phyloP scores from a whole-genome alignment of 1,284 basidiomycete species.

The Ceratobasidium sp. region DNA sequence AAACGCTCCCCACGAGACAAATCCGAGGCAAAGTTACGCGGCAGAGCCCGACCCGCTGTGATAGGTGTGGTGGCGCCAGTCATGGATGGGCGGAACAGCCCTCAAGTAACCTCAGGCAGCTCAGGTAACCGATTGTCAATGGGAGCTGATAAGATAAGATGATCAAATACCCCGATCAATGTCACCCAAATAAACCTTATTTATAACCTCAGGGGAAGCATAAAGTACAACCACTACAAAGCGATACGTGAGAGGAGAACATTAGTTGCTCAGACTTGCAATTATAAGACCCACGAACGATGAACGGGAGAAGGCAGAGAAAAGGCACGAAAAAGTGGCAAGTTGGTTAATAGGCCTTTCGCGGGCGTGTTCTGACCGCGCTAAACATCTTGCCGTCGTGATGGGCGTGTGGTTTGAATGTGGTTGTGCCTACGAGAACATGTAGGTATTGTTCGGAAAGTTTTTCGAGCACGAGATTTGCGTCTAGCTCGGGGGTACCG shows the following conservation, averaged over 20 bases:
- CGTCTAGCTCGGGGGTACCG: conserved; percentile 17
- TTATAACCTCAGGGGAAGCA: background rate
- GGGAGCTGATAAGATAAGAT: too few relatives aligned
- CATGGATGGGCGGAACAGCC: too few relatives aligned
- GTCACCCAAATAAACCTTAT: background rate
- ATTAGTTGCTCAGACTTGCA: background rate
- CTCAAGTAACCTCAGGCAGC: too few relatives aligned
- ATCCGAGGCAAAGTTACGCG: too few relatives aligned
- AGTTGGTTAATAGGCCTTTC: background rate
- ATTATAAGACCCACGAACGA: background rate
- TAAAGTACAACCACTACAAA: conserved; percentile 3
- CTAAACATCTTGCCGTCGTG: conserved; percentile 14
- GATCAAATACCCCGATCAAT: background rate
- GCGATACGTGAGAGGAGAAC: background rate
- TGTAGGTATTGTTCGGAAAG: conserved; percentile 25
- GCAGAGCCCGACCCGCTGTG: too few relatives aligned
- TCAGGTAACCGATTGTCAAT: too few relatives aligned
- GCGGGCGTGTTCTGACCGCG: background rate
- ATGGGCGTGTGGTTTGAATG: background rate
- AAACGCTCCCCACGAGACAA: too few relatives aligned
- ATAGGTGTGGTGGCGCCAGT: too few relatives aligned
- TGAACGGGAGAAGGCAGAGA: background rate
- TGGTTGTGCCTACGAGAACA: background rate
- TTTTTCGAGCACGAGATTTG: conserved; percentile 14
- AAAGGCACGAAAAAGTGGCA: background rate